Base-by-base conservation (phyloP, 1,284 basidiomycete species). In the Malassezia sympodialis region DNA sequence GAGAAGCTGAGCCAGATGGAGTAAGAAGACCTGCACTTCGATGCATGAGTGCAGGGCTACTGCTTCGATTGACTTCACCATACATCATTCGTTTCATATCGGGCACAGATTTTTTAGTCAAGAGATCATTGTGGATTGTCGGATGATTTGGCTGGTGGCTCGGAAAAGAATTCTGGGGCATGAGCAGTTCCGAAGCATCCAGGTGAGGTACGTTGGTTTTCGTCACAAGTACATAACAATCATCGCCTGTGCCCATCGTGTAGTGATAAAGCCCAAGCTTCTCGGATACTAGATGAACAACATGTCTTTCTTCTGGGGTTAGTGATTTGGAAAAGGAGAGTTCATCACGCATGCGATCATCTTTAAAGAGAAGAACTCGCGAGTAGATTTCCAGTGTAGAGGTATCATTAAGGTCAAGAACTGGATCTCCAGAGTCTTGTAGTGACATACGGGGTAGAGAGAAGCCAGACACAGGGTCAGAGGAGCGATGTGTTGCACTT, bases 371-470 rank as follows among this genome's bases (percentile, higher is more conserved):
- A 43, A 96, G 79, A 53, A 96, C 89, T 62, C 91, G 82, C 53
- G 93, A 96, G 76, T 96, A 98, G 66, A 99, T 94, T 75, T 96
- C 90, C 62, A 98, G 80, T 8, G 90, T 93, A 31, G 85, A 84
- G 1, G 91, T 85, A 75, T 99, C 93, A 72, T 98, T 96, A 67
- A 98, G 80, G 76, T 99, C 93, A 52, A 98, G 81, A 74, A 43
- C 31, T 7, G 47, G 15, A 12, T 51, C 48, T 7, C 21, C 7
- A 88, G 86, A 12, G 15, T 49, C 48, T 30, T 23, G 23, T 6
- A 10, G 23, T 15, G 32, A 11, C 10, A 26, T 10, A 11, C 46
- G 46, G 5, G 34, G 14, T 19, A 49, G 10, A 4, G 37, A 24
- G 17, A 37, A 49, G 41, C 23, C 27, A 19, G 44, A 1, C 19